Percentiles rank a stretch among this genome's conserved stretches.
Conservation (phyloP, 2,329 filamentous ascomycete genomes). For the Penicillium occitanis region DNA sequence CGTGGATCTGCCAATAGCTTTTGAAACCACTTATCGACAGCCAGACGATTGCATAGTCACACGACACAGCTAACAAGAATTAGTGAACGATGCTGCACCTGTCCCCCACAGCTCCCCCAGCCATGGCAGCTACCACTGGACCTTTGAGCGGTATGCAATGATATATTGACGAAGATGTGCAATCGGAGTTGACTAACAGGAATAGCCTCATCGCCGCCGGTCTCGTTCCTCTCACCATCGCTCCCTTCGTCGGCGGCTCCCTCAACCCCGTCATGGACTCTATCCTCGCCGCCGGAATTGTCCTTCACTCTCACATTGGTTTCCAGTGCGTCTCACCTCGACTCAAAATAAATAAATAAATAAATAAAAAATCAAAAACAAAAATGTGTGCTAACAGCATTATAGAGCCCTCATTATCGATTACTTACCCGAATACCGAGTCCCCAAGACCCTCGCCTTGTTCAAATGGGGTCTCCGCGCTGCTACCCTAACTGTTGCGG, state of each 20-base stretch:
- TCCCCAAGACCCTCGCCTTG: conserved; percentile 66
- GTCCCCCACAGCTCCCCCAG: conserved; percentile 70
- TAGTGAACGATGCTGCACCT: conserved; percentile 82
- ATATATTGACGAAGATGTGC: neutral
- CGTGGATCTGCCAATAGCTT: conserved; percentile 26
- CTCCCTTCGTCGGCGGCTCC: conserved; percentile 87
- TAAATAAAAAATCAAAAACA: neutral
- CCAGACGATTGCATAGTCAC: too few relatives aligned
- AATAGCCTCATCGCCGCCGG: conserved; percentile 71
- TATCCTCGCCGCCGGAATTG: conserved; percentile 74
- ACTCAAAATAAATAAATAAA: neutral
- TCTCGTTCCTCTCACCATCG: conserved; percentile 81
- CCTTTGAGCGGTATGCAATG: conserved; percentile 69
- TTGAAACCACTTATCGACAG: too few relatives aligned
- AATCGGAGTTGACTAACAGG: neutral
- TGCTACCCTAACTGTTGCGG: conserved; percentile 75
- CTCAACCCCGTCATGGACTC: conserved; percentile 89
- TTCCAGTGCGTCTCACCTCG: conserved; percentile 64
- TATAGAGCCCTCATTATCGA: conserved; percentile 73
- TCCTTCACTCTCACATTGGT: conserved; percentile 94
- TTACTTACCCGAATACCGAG: conserved; percentile 74
- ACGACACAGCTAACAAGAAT: conserved; percentile 2
- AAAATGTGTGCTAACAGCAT: neutral
- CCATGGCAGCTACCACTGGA: conserved; percentile 98
- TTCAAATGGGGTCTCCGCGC: conserved; percentile 76